These are phyloP conservation scores for Aureobasidium zeae DNA, from an alignment of 2,329 filamentous ascomycete species.

Conservation along the genomic window DNA sequence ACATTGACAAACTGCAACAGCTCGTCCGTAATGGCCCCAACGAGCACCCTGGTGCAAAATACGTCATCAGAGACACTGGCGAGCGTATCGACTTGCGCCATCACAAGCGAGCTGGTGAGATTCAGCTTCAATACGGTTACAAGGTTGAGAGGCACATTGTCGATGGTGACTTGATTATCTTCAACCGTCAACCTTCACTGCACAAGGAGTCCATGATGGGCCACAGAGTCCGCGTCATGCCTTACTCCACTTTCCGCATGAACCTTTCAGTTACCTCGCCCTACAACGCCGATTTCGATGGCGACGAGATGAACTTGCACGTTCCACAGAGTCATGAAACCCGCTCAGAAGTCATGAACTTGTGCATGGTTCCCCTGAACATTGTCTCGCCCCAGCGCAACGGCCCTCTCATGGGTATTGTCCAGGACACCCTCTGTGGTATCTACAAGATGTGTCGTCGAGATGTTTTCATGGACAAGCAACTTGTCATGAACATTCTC, in stretches of 20 bases:
- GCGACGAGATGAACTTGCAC: constrained; percentile 99
- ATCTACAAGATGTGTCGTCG: constrained; percentile 93
- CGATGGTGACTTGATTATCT: constrained; percentile 95
- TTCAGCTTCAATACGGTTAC: constrained; percentile 90
- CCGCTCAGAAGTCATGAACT: constrained; percentile 82
- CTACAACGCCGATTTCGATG: constrained; percentile 99
- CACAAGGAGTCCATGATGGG: constrained; percentile 99
- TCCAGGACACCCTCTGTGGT: constrained; percentile 93
- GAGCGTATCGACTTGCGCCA: constrained; percentile 91
- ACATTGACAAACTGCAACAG: constrained; percentile 83
- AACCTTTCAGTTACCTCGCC: constrained; percentile 96
- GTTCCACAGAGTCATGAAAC: constrained; percentile 97
- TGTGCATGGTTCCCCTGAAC: constrained; percentile 96
- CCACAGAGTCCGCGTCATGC: constrained; percentile 94
- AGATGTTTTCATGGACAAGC: constrained; percentile 82
- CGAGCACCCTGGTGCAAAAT: constrained; percentile 90
- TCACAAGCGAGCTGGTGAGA: constrained; percentile 77
- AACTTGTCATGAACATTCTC: constrained; percentile 92
- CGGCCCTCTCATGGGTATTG: constrained; percentile 97
- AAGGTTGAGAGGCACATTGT: constrained; percentile 96
- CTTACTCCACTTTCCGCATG: constrained; percentile 94
- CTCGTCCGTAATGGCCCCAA: constrained; percentile 90
- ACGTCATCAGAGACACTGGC: constrained; percentile 88
- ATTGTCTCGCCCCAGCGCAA: constrained; percentile 98
- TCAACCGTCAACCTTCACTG: constrained; percentile 97